phyloP scores from a whole-genome alignment of 768 basidiomycete genomes.

The Boletellus sp. region DNA sequence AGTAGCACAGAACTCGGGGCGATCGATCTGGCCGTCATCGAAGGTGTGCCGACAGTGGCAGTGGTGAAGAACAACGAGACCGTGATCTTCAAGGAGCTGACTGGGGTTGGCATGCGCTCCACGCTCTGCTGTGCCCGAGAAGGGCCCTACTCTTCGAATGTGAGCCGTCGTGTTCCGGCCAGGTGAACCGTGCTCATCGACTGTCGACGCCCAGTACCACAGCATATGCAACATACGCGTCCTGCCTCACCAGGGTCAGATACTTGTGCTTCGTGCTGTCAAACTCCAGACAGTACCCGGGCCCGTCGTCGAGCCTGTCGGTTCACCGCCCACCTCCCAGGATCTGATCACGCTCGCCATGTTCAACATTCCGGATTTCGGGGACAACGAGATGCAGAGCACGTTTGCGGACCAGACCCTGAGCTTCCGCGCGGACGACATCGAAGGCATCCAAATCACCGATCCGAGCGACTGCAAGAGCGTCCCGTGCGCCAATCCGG shows the following conservation, averaged over 20 bases:
- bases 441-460: constrained; percentile 34
- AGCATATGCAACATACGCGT: constrained; percentile 50
- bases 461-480: constrained; percentile 26
- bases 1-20: constrained; percentile 37
- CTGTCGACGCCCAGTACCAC: constrained; percentile 37
- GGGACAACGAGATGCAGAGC: constrained; percentile 26
- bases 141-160: constrained; percentile 23
- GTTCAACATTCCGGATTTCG: constrained; percentile 30
- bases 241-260: constrained; percentile 47
- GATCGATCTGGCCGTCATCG: constrained; percentile 42
- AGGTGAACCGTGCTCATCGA: constrained; percentile 5
- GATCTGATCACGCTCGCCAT: constrained; percentile 30
- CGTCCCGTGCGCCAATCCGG: constrained; percentile 10
- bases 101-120: constrained; percentile 32
- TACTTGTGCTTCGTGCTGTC: constrained; percentile 49
- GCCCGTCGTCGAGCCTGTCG: constrained; percentile 1
- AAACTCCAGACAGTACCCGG: constrained; percentile 12
- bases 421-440: constrained; percentile 31
- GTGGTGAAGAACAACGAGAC: constrained; percentile 41
- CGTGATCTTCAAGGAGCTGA: constrained; percentile 42
- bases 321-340: constrained; percentile 18
- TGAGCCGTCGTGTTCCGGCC: constrained; percentile 8
- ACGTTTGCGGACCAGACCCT: constrained; percentile 26
- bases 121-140: constrained; percentile 40
- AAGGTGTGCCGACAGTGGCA: constrained; percentile 39